Base-by-base conservation (phyloP, 768 basidiomycete species). In the Pleurotus djamor region DNA sequence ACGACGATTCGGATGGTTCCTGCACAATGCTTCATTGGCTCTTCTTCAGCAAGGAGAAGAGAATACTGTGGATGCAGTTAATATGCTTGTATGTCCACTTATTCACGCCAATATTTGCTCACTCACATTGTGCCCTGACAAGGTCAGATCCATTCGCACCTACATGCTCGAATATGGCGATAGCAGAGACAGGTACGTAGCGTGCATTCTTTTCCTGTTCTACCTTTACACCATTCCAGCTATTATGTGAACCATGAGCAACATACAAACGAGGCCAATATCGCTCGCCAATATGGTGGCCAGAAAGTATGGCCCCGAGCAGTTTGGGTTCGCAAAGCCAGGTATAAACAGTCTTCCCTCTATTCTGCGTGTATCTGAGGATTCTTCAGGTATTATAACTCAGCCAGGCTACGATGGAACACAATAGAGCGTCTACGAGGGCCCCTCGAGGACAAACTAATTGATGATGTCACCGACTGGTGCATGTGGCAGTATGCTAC, bases 291-390 rank as follows among this genome's bases (percentile, higher is more conserved):
- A 61, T 86, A 87, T 67, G 81, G 83, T 16, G 79, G 80, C 38
- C 91, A 94, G 70, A 89, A 89, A 68, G 78, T 78, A 10, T 92
- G 89, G 89, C 91, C 91, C 12, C 76, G 91, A 64, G 83, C 87
- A 14, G 79, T 91, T 5, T 86, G 83, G 65, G 78, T 90, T 54
- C 79, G 87, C 34, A 80, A 84, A 49, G 88, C 88, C 28, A 75
- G 88, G 89, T 87, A 66, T 65, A 7, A 14, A 48, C 52, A 35
- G 21, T 61, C 16, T 35, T 4, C 28, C 32, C 43, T 37, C 49
- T 13, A 58, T 17, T 13, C 28, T 52, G 4, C n/a, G 62, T 51
- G 54, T 28, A 21, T 59, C 28, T 16, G 36, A 57, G 47, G 48
- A 57, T 51, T 16, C 28, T 33, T 10, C 61, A 89, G 87, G 48